A percentile compares a stretch with the other conserved stretches of the same genome.
Evolutionary conservation across 75 land plant species (phyloP).

Genomic region (Pinus taeda): DNA sequence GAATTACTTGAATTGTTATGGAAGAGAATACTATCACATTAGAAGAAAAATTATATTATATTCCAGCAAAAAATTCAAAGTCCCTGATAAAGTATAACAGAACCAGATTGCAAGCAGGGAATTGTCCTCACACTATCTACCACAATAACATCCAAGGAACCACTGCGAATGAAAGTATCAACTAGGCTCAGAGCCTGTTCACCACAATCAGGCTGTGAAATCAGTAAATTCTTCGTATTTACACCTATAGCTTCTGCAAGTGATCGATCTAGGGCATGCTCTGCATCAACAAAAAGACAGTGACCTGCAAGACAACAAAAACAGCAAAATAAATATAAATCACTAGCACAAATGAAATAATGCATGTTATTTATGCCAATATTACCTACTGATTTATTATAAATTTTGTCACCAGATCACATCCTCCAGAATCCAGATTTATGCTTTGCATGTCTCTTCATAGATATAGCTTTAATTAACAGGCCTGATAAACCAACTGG

Average conservation of each 20-base stretch:
- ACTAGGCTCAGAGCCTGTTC: constrained; percentile 90
- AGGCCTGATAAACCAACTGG: no score
- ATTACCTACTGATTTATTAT: no score
- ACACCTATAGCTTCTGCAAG: constrained; percentile 91
- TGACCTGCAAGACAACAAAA: constrained; percentile 41
- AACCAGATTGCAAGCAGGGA: background rate
- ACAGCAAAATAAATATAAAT: background rate
- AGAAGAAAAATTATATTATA: background rate
- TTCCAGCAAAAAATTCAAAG: background rate
- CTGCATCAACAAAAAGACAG: constrained; percentile 95
- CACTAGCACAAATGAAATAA: background rate
- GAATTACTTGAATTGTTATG: background rate
- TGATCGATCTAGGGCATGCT: constrained; percentile 90
- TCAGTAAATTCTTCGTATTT: constrained; percentile 64
- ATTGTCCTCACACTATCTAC: constrained; percentile 82
- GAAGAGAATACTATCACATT: background rate
- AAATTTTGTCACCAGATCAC: background rate
- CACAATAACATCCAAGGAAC: constrained; percentile 89
- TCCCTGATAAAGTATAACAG: background rate
- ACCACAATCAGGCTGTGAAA: constrained; percentile 91
- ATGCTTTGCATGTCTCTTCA: background rate
- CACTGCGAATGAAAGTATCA: constrained; percentile 86
- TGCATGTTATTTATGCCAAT: background rate
- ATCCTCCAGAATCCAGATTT: background rate
- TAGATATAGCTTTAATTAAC: no score